A percentile compares a stretch with the other conserved stretches of the same genome.
These are phyloP conservation scores for Fusarium hostae DNA, from an alignment of 2,329 filamentous ascomycete genomes.

Conservation along the genomic window DNA sequence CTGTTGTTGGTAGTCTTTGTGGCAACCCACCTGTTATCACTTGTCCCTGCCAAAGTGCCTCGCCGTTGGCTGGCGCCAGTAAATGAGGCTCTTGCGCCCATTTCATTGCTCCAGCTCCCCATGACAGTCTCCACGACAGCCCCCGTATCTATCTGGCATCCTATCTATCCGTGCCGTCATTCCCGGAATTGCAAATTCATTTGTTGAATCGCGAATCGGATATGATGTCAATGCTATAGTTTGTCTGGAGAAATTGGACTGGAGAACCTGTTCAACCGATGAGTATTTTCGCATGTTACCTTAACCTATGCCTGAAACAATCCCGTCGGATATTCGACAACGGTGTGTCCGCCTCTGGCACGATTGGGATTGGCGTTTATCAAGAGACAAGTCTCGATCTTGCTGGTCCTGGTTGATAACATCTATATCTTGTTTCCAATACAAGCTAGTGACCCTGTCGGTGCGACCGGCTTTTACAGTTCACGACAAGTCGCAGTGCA, in stretches of 20 bases:
- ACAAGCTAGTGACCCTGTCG: constrained; percentile 15
- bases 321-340: constrained; percentile 35
- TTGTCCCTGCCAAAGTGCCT: constrained; percentile 30
- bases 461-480: constrained; percentile 18
- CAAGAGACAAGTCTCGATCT: constrained; percentile 16
- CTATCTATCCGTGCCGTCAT: constrained; percentile 45
- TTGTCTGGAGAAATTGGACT: constrained; percentile 29
- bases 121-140: constrained; percentile 12
- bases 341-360: constrained; percentile 17
- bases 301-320: constrained; percentile 41
- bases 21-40: constrained; percentile 44
- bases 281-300: constrained; percentile 32
- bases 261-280: constrained; percentile 10
- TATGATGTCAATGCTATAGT: constrained; percentile 42
- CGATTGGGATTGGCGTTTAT: constrained; percentile 26
- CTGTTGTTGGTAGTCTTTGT: constrained; percentile 19
- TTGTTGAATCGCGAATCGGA: constrained; percentile 26
- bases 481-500: constrained; percentile 26
- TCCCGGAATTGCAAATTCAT: constrained; percentile 35
- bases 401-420: constrained; percentile 8
- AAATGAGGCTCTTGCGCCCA: constrained; percentile 41
- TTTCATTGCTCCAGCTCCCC: constrained; percentile 14
- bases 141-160: constrained; percentile 18
- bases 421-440: neutral
- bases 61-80: constrained; percentile 28